A percentile compares a stretch with the other conserved stretches of the same genome.
These are phyloP conservation scores for Apiotrichum akiyoshidainum DNA, from an alignment of 1,284 basidiomycete genomes.

Conservation along the genomic window DNA sequence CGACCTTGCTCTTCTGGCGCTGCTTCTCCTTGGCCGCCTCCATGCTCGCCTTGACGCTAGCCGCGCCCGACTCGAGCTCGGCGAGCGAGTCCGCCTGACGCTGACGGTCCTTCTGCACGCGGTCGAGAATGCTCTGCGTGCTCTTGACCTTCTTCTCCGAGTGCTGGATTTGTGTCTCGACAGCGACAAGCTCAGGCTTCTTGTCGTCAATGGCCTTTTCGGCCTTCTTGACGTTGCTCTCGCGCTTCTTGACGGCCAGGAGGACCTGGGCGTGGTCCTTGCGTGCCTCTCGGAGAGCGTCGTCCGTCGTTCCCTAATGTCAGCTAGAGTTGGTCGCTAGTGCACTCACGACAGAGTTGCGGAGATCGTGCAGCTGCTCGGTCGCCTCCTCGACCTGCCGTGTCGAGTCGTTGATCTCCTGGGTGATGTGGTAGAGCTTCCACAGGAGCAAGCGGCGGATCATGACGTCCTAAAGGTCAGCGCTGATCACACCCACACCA, in stretches of 20 bases:
- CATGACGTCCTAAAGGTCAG: constrained; percentile 63
- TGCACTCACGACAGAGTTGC: constrained; percentile 60
- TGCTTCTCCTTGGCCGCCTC: constrained; percentile 77
- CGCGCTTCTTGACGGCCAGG: constrained; percentile 68
- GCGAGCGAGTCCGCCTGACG: constrained; percentile 64
- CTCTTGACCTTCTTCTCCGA: constrained; percentile 72
- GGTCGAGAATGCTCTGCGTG: constrained; percentile 62
- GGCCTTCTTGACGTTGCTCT: constrained; percentile 72
- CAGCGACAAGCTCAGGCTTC: constrained; percentile 75
- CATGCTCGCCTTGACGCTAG: constrained; percentile 65
- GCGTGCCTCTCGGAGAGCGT: constrained; percentile 70
- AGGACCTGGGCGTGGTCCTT: constrained; percentile 75
- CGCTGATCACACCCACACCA: too few species aligned
- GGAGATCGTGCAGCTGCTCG: constrained; percentile 63
- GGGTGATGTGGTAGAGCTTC: constrained; percentile 86
- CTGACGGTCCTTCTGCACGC: constrained; percentile 66
- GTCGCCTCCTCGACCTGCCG: constrained; percentile 69
- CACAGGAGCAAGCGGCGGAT: constrained; percentile 80
- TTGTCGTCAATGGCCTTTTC: constrained; percentile 80
- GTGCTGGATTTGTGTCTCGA: constrained; percentile 84
- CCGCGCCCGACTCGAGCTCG: constrained; percentile 63
- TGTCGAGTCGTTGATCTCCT: constrained; percentile 69
- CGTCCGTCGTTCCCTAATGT: constrained; percentile 55
- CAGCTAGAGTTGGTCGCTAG: neutral
- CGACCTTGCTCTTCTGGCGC: constrained; percentile 62